Evolutionary conservation across 2,329 filamentous ascomycete species (phyloP), one percentile per base, ranked within the genome.

Genomic region (Aureobasidium sp.): DNA sequence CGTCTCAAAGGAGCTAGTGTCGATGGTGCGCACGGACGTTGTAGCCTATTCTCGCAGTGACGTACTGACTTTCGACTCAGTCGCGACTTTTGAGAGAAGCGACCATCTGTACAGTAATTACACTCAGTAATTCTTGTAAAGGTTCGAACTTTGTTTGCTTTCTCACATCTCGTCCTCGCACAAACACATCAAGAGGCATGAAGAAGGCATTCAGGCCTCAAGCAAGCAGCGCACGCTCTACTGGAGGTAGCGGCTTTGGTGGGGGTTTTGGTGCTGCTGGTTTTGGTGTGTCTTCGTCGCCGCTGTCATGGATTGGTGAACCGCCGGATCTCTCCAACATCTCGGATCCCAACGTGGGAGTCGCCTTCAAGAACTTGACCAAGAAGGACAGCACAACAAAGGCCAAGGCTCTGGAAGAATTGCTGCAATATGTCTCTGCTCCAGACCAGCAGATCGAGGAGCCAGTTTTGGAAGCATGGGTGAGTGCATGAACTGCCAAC

Each of bases 301-400:
- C 78, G 48, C 81, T 99, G 42, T 96, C 92, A 48, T 97, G 96
- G 76, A 84, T 97, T 58, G 82, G 89, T 59, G 91, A 96, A 70
- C 90, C 91, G 11, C 89, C 90, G 52, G 88, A 96, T 70, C 84
- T 96, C 67, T 85, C 86, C 37, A 78, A 78, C 47, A 85, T 99
- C 64, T 88, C 86, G 48, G 87, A 96, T 68, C 83, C 91, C 8
- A 89, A 94, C 70, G 80, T 93, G 41, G 85, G 93, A 41, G 91
- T 97, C 15, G 85, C 87, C n/a, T 90, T 97, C 77, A 96, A 97
- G 75, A 96, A 95, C 68, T 77, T 97, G 3, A 82, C 87, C 56
- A 99, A 97, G 77, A 96, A 94, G 76, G 93, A 97, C 77, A 88
- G 87, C 70, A 96, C 86, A 12, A 99, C 94, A 41, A 96, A 96